Evolutionary conservation across 2,329 filamentous ascomycete genomes (phyloP), one percentile per base, ranked within the genome.

Genomic region (Penicillium sp.): DNA sequence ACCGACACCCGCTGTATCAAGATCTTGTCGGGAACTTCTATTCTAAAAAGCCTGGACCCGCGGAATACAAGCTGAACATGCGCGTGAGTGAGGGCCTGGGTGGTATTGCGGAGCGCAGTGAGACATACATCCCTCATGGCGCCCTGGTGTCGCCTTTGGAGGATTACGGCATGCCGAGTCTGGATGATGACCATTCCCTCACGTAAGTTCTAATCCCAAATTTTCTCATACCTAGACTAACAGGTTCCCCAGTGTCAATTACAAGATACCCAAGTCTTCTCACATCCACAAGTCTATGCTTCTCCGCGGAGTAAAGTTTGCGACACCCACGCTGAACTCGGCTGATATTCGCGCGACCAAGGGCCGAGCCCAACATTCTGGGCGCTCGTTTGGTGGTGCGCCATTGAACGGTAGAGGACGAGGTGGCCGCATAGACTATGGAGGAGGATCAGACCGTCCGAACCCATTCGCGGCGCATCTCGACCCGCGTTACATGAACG

Each of bases 251-350:
- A 95, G 87, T 62, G 89, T 97, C 9, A 75, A 87, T 61, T 98
- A 94, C 64, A 82, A 89, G 36, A 86, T 96, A 70, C 90, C 91
- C 0, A 75, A 78, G 32, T 81, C 81, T 14, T 76, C 75, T 8
- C 79, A 87, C 58, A 74, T 81, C 4, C 93, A 98, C 71, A 96
- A 96, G 66, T 96, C 90, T 5, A 94, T 95, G 86, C 78, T 98
- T 11, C 77, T 98, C 28, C 84, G 89, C 2, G 93, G 93, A 10
- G 83, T 90, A 31, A 82, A 85, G 58, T 77, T 90, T 46, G 81
- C 86, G 4, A 71, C 77, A 1, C 81, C 87, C 1, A 85, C 82
- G 8, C 79, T 98, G 1, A 86, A 87, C 47, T 77, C 80, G 27
- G 80, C 79, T 48, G 90, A 96, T 61, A 81, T 91, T 44, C 85